Base-by-base conservation (phyloP, 164 flowering plant species). In the Vitis amurensis region DNA sequence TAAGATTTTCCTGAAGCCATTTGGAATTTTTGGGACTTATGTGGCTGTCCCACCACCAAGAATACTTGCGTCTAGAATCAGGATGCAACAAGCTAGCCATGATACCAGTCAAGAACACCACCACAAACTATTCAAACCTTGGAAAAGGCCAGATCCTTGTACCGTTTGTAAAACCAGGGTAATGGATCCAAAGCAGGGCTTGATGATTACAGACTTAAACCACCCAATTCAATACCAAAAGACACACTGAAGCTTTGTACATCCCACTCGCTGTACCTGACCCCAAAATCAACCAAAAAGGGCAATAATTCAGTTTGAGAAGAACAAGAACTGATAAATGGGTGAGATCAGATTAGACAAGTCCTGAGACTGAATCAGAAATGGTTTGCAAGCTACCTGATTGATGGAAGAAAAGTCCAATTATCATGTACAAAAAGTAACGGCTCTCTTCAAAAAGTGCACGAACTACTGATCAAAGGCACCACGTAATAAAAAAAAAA, bases 21-120 rank as follows among this genome's bases (percentile, higher is more conserved):
- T 86, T 94, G 9, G 99, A 94, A 73, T 94, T 92, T 81, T 94
- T 92, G 31, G 99, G 98, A 77, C 97, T 89, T 59, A 89, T 90
- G 79, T 94, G 98, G 71, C 97, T 94, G 69, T 87, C 89, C 98
- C 98, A 94, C 98, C 98, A 94, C 98, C 98, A 94, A 1, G 98
- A 93, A 73, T 93, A 90, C 80, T 75, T 74, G 49, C 89, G 82
- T 64, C 78, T 82, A 14, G 88, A 81, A 53, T 87, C 81, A 9
- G 83, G 58, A 5, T 82, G 80, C 51, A 72, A 61, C 47, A 76
- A 69, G 30, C 82, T 64, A 5, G 88, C 86, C 88, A 87, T 87
- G 48, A 14, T 64, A 65, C 64, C n/a, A 57, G 51, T 19, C 50
- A 66, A 67, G 4, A 49, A 67, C 48, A 75, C 49, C 55, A 62